phyloP scores from a whole-genome alignment of 805 yeast species.

The Cyberlindnera sargentensis region DNA sequence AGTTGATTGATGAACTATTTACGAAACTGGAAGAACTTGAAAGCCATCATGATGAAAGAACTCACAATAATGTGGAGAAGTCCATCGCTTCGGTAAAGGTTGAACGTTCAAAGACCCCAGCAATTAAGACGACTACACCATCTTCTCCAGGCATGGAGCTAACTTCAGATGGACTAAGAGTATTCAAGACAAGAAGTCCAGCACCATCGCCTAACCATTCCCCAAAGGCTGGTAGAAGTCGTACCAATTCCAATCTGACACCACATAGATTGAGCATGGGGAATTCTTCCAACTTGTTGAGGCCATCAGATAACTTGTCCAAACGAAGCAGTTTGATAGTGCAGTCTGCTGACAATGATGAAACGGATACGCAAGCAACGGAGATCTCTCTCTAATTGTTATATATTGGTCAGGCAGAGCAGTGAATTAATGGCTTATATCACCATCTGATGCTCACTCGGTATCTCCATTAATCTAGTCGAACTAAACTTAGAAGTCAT shows the following conservation, averaged over 20 bases:
- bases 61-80: conserved; percentile 12
- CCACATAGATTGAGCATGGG: conserved; percentile 3
- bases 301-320: conserved; percentile 17
- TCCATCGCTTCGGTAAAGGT: conserved; percentile 9
- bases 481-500: too few relatives aligned
- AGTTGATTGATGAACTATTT: conserved; percentile 7
- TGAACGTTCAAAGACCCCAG: conserved; percentile 5
- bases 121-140: neutral
- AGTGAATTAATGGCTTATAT: too few relatives aligned
- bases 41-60: conserved; percentile 8
- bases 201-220: conserved; percentile 10
- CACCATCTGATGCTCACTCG: too few relatives aligned
- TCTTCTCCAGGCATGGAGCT: conserved; percentile 4
- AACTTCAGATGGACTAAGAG: conserved; percentile 15
- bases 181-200: conserved; percentile 21
- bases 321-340: conserved; percentile 14
- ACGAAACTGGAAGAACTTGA: conserved; percentile 14
- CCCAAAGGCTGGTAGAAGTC: conserved; percentile 13
- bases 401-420: too few relatives aligned
- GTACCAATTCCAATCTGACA: conserved; percentile 9
- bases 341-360: too few relatives aligned
- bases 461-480: too few relatives aligned
- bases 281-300: conserved; percentile 6
- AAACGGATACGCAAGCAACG: too few relatives aligned
- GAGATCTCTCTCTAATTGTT: too few relatives aligned